A percentile compares a stretch with the other conserved stretches of the same genome.
Conservation (phyloP, 805 yeast species). For the Candida maltosa region DNA sequence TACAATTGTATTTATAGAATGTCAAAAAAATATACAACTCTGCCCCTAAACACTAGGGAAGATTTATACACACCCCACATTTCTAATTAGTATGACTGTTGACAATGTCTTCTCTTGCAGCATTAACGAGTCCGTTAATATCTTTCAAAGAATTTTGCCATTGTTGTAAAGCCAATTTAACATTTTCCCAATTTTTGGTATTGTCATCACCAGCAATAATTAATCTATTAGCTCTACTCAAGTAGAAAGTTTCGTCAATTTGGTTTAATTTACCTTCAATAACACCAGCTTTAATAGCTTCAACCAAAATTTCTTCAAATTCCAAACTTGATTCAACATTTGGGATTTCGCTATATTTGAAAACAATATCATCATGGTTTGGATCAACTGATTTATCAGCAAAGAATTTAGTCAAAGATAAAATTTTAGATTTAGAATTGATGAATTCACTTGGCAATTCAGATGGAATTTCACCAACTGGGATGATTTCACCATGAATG, state of each 20-base stretch:
- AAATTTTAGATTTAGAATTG: constrained; percentile 34
- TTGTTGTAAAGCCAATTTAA: constrained; percentile 28
- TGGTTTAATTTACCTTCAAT: constrained; percentile 46
- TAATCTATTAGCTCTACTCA: constrained; percentile 39
- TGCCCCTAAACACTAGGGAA: no score
- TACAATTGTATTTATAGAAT: neutral
- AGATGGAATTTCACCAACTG: constrained; percentile 14
- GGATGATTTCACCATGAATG: constrained; percentile 30
- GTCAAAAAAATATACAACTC: neutral
- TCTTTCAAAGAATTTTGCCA: constrained; percentile 41
- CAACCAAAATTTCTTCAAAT: constrained; percentile 38
- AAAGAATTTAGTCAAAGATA: constrained; percentile 38
- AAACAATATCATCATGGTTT: constrained; percentile 20
- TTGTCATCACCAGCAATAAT: constrained; percentile 35
- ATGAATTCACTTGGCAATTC: constrained; percentile 21
- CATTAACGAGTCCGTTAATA: constrained; percentile 38
- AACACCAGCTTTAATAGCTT: constrained; percentile 41
- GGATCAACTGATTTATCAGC: constrained; percentile 15
- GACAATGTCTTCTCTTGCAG: constrained; percentile 42
- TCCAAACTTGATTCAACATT: constrained; percentile 24
- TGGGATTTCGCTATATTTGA: constrained; percentile 37
- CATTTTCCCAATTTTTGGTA: constrained; percentile 33
- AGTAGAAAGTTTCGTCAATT: constrained; percentile 36
- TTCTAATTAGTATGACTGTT: constrained; percentile 11
- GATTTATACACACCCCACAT: neutral